Percentiles rank a stretch among this genome's conserved stretches.
phyloP scores from a whole-genome alignment of 305 asterid genomes.

The Andrographis paniculata region DNA sequence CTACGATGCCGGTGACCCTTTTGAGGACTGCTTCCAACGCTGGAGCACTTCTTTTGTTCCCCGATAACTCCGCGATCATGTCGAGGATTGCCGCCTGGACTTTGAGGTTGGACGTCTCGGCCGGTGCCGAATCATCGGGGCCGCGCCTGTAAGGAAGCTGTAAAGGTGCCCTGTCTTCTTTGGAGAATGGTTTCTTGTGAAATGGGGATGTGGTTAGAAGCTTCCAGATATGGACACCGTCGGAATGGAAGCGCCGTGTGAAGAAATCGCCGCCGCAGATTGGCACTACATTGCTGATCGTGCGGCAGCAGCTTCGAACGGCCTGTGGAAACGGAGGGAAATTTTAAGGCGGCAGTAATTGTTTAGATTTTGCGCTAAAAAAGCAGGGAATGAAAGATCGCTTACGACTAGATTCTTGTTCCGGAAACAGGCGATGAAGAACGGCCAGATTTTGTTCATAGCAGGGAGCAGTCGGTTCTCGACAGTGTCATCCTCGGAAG shows the following conservation, averaged over 20 bases:
- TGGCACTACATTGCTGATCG: slow-evolving; percentile 50
- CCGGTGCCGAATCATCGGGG: slow-evolving; percentile 40
- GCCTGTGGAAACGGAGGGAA: slow-evolving; percentile 34
- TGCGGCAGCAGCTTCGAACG: slow-evolving; percentile 51
- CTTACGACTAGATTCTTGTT: slow-evolving; percentile 79
- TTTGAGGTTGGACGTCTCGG: slow-evolving; percentile 67
- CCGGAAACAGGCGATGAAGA: slow-evolving; percentile 66
- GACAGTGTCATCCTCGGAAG: slow-evolving; percentile 60
- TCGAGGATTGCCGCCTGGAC: slow-evolving; percentile 67
- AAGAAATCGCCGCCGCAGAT: slow-evolving; percentile 96
- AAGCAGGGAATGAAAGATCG: slow-evolving; percentile 4
- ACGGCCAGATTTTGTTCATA: slow-evolving; percentile 91
- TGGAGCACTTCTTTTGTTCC: slow-evolving; percentile 50
- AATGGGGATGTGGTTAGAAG: slow-evolving; percentile 76
- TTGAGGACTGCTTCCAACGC: slow-evolving; percentile 60
- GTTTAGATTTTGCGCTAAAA: slow-evolving; percentile 13
- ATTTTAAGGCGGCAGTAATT: neutral
- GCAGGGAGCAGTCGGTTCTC: slow-evolving; percentile 95
- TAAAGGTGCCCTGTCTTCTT: slow-evolving; percentile 41
- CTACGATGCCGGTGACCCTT: slow-evolving; percentile 65
- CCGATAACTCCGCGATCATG: slow-evolving; percentile 61
- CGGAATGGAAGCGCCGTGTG: slow-evolving; percentile 73
- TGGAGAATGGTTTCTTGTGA: slow-evolving; percentile 41
- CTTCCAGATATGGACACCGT: slow-evolving; percentile 85
- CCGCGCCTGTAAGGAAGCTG: slow-evolving; percentile 65